These are phyloP conservation scores for Aspergillus alliaceus DNA, from an alignment of 2,329 filamentous ascomycete genomes.

Conservation along the genomic window DNA sequence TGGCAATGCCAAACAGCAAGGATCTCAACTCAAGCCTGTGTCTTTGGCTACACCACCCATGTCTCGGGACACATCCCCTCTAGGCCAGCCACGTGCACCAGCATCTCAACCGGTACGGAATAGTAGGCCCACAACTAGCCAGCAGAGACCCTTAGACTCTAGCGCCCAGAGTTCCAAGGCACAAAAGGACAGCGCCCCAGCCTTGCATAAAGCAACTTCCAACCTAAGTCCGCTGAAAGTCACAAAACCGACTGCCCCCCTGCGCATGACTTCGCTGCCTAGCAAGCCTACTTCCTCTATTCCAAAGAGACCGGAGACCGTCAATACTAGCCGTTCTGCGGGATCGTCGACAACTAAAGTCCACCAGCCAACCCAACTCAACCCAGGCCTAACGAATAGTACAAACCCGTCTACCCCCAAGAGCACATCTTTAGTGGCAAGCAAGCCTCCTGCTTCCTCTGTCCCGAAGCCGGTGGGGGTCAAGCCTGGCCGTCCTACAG, in stretches of 20 bases:
- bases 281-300: not conserved
- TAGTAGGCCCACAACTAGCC: not conserved
- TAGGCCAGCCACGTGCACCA: not conserved
- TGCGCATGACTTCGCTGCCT: not conserved
- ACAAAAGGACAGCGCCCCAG: not conserved
- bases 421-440: not conserved
- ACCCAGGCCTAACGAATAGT: not conserved
- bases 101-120: not conserved
- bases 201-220: not conserved
- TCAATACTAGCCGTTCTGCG: not conserved
- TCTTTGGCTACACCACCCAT: constrained; percentile 1
- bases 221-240: not conserved
- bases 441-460: not conserved
- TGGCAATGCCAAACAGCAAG: constrained; percentile 3
- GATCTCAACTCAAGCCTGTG: not conserved
- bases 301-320: not conserved
- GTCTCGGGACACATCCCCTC: constrained; percentile 4
- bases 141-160: not conserved
- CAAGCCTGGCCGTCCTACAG: not conserved
- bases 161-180: not conserved
- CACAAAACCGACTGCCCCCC: not conserved
- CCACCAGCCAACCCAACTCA: not conserved
- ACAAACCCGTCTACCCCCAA: not conserved
- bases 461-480: not conserved
- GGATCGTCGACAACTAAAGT: not conserved